Evolutionary conservation across 805 yeast species (phyloP).

Genomic region (Saccharomyces eubayanus): DNA sequence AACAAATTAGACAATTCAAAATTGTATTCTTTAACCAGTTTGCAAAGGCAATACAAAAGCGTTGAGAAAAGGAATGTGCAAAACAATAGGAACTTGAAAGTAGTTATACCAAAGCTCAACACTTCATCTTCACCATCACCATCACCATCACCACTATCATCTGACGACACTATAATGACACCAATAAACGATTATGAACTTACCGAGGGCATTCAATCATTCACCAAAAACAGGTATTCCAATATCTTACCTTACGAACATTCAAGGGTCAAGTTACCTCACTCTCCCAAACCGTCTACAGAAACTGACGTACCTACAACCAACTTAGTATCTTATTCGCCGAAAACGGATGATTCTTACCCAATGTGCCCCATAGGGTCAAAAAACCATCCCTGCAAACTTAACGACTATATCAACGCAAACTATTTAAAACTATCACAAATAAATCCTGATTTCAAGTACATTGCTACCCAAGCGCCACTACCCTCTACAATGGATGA

Average conservation of each 20-base stretch:
- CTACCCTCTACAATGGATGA: conserved; percentile 66
- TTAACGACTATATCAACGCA: conserved; percentile 74
- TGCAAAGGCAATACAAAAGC: neutral
- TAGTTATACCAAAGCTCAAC: neutral
- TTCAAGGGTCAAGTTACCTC: conserved; percentile 52
- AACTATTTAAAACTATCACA: conserved; percentile 49
- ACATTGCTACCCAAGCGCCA: conserved; percentile 92
- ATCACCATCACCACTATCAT: conserved; percentile 4
- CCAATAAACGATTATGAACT: conserved; percentile 34
- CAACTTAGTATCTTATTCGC: neutral
- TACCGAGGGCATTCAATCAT: conserved; percentile 68
- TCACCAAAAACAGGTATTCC: conserved; percentile 73
- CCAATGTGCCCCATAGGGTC: neutral
- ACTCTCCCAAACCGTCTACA: conserved; percentile 22
- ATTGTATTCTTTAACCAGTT: neutral
- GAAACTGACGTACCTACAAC: neutral
- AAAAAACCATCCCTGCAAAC: conserved; percentile 1
- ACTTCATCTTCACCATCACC: conserved; percentile 1
- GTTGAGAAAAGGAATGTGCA: neutral
- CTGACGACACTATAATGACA: conserved; percentile 17
- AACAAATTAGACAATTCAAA: neutral
- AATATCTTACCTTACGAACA: conserved; percentile 83
- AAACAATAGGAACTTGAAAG: neutral
- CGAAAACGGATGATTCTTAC: neutral
- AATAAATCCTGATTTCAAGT: conserved; percentile 35